Conservation (phyloP, 2,329 filamentous ascomycete genomes). For the Exophiala spinifera region DNA sequence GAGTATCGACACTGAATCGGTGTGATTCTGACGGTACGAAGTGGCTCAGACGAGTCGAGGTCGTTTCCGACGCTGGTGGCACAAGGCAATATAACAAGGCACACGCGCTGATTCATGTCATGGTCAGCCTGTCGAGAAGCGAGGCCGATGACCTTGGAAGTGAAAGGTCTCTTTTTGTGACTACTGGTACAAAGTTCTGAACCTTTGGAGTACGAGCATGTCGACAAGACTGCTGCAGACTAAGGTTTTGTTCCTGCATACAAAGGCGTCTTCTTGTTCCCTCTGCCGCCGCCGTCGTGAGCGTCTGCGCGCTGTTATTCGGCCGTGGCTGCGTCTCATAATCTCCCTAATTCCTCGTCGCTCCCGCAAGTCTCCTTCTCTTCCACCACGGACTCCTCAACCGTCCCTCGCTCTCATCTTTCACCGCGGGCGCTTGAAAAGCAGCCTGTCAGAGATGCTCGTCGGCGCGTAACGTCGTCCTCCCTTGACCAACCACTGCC, state of each 20-base stretch:
- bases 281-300: not conserved
- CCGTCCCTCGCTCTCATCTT: constrained; percentile 24
- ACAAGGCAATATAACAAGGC: constrained; percentile 2
- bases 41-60: constrained; percentile 16
- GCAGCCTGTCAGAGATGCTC: constrained; percentile 27
- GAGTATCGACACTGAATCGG: constrained; percentile 1
- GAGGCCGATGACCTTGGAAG: not conserved
- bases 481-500: too few species aligned
- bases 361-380: constrained; percentile 9
- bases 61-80: constrained; percentile 12
- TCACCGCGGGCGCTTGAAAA: constrained; percentile 42
- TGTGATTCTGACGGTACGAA: constrained; percentile 16
- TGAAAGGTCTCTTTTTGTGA: not conserved
- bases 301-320: not conserved
- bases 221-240: not conserved
- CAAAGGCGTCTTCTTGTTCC: not conserved
- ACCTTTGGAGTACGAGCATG: too few species aligned
- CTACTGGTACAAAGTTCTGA: not conserved
- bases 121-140: not conserved
- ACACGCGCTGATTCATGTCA: not conserved
- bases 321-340: constrained; percentile 1
- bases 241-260: constrained; percentile 3
- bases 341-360: constrained; percentile 2
- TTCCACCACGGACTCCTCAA: constrained; percentile 25
- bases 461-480: constrained; percentile 10